phyloP scores from a whole-genome alignment of 2,329 filamentous ascomycete species.

The Ampelomyces quisqualis region DNA sequence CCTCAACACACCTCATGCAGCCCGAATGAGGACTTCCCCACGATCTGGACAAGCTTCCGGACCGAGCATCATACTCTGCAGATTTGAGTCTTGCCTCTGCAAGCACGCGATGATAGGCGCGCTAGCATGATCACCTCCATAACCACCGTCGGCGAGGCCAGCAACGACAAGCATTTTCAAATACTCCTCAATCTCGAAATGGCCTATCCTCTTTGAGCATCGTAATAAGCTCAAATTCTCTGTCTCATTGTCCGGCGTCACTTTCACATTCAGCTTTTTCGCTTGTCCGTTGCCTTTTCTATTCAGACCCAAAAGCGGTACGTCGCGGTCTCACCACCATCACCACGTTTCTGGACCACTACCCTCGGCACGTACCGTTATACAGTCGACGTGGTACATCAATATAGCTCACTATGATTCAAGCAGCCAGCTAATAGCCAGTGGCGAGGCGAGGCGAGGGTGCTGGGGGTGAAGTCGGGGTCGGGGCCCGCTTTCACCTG shows the following conservation, averaged over 20 bases:
- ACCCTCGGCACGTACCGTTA: conserved; percentile 2
- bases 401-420: not conserved
- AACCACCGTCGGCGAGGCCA: not conserved
- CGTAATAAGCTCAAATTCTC: no score
- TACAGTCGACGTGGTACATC: not conserved
- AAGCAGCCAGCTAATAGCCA: not conserved
- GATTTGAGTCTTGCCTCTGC: not conserved
- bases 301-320: conserved; percentile 39
- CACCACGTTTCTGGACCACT: conserved; percentile 9
- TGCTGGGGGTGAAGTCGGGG: conserved; percentile 1
- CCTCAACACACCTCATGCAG: no score
- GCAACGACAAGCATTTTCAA: not conserved
- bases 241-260: not conserved
- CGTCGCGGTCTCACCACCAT: conserved; percentile 17
- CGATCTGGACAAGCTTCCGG: not conserved
- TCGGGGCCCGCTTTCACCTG: conserved; percentile 17
- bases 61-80: not conserved
- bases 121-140: not conserved
- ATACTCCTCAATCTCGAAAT: no score
- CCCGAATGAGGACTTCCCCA: no score
- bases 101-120: not conserved
- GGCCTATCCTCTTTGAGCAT: no score
- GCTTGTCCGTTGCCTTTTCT: conserved; percentile 18
- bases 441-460: conserved; percentile 6
- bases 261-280: conserved; percentile 26